Conservation (phyloP, 805 yeast species). For the Metschnikowia amazonensis region DNA sequence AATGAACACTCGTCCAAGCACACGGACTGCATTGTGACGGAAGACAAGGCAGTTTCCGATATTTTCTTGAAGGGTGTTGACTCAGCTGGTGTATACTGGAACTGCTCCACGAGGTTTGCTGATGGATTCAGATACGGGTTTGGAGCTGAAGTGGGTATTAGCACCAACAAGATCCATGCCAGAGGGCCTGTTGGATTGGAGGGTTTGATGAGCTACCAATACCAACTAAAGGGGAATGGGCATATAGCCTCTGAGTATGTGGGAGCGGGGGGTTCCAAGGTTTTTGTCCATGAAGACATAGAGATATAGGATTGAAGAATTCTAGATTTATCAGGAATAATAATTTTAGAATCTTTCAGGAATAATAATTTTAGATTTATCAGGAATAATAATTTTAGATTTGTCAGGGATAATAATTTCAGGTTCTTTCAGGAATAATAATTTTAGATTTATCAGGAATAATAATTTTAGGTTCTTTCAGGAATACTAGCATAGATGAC, state of each 20-base stretch:
- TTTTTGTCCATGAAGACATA: conserved; percentile 71
- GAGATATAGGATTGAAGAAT: background rate
- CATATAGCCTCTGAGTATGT: conserved; percentile 88
- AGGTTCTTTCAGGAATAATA: no score
- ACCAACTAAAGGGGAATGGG: conserved; percentile 87
- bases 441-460: no score
- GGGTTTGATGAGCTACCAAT: conserved; percentile 94
- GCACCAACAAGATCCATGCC: conserved; percentile 95
- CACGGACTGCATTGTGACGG: conserved; percentile 89
- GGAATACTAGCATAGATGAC: no score
- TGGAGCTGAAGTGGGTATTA: conserved; percentile 97
- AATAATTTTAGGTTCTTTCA: no score
- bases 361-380: no score
- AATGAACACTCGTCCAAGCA: conserved; percentile 93
- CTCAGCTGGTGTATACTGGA: conserved; percentile 97
- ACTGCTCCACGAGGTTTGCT: conserved; percentile 94
- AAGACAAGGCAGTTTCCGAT: conserved; percentile 65
- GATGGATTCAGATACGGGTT: conserved; percentile 98
- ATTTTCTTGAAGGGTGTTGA: conserved; percentile 80
- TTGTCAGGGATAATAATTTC: no score
- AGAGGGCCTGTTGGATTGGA: conserved; percentile 98
- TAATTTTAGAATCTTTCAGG: no score
- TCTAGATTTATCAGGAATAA: no score
- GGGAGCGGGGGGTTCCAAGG: conserved; percentile 86
- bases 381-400: no score